Conservation (phyloP, 2,329 filamentous ascomycete species). For the Grosmannia clavigera region DNA sequence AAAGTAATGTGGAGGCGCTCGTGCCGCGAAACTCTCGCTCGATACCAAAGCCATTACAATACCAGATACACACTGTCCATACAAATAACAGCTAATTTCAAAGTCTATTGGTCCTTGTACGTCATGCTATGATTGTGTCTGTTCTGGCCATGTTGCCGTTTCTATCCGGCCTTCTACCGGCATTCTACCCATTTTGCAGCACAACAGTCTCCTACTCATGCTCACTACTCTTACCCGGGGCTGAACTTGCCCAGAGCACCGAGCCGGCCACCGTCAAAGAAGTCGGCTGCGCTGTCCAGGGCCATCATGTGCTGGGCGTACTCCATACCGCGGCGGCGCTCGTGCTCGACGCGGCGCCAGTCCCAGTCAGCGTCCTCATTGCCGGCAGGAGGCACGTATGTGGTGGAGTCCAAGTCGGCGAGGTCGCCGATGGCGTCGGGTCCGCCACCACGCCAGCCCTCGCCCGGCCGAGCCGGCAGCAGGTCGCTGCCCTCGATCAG, state of each 20-base stretch:
- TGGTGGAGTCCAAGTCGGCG: constrained; percentile 23
- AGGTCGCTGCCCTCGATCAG: constrained; percentile 60
- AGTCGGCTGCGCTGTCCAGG: constrained; percentile 38
- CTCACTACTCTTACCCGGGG: constrained; percentile 5
- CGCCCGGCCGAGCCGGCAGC: constrained; percentile 57
- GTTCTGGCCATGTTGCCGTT: background rate
- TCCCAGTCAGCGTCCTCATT: constrained; percentile 35
- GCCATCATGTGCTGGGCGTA: constrained; percentile 43
- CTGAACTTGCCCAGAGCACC: constrained; percentile 37
- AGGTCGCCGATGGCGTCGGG: constrained; percentile 25
- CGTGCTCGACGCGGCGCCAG: constrained; percentile 44
- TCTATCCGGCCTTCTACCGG: background rate
- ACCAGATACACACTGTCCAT: too few species aligned
- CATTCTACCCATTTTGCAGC: background rate
- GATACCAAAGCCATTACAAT: background rate
- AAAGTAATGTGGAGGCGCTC: background rate
- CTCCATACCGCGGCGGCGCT: constrained; percentile 42
- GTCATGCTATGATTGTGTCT: background rate
- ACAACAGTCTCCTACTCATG: too few species aligned
- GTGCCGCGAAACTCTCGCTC: background rate
- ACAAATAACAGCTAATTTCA: background rate
- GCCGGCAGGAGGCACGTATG: constrained; percentile 23
- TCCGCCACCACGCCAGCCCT: constrained; percentile 39
- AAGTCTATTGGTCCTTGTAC: background rate
- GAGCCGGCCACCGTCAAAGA: constrained; percentile 40